phyloP scores from a whole-genome alignment of 805 yeast species.

The Debaryomyces tyrocola region DNA sequence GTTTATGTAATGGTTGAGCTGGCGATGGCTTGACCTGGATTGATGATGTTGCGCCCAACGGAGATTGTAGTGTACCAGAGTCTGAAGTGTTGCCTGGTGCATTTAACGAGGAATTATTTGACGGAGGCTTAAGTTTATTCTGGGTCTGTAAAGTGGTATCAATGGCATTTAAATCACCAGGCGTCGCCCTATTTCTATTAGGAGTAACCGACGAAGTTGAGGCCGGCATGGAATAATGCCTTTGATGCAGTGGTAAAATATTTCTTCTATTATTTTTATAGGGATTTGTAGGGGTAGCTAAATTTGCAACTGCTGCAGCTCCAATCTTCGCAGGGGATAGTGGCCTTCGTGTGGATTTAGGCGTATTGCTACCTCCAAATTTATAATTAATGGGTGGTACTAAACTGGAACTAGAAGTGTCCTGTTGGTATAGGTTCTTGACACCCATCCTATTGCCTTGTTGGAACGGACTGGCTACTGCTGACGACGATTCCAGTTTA shows the following conservation, averaged over 20 bases:
- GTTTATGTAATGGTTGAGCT: slow-evolving; percentile 40
- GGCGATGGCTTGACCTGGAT: slow-evolving; percentile 44
- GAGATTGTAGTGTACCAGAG: slow-evolving; percentile 12
- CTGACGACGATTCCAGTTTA: not conserved
- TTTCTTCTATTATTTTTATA: slow-evolving; percentile 15
- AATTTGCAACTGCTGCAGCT: slow-evolving; percentile 64
- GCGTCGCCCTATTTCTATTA: not conserved
- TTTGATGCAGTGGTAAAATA: slow-evolving; percentile 29
- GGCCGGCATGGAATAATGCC: slow-evolving; percentile 44
- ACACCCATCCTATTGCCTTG: slow-evolving; percentile 10
- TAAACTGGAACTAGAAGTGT: slow-evolving; percentile 26
- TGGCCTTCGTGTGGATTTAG: slow-evolving; percentile 35
- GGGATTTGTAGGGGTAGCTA: slow-evolving; percentile 37
- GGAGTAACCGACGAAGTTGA: not conserved
- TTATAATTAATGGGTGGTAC: slow-evolving; percentile 35
- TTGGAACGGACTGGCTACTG: slow-evolving; percentile 9
- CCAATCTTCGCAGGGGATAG: slow-evolving; percentile 72
- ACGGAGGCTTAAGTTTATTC: slow-evolving; percentile 3
- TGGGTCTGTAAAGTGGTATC: slow-evolving; percentile 2
- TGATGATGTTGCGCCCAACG: slow-evolving; percentile 29
- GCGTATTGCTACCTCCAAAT: slow-evolving; percentile 28
- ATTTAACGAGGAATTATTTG: not conserved
- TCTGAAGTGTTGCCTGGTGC: not conserved
- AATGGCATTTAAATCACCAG: not conserved
- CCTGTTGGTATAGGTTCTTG: slow-evolving; percentile 6